phyloP scores from a whole-genome alignment of 2,329 filamentous ascomycete species.

The Bipolaris oryzae region DNA sequence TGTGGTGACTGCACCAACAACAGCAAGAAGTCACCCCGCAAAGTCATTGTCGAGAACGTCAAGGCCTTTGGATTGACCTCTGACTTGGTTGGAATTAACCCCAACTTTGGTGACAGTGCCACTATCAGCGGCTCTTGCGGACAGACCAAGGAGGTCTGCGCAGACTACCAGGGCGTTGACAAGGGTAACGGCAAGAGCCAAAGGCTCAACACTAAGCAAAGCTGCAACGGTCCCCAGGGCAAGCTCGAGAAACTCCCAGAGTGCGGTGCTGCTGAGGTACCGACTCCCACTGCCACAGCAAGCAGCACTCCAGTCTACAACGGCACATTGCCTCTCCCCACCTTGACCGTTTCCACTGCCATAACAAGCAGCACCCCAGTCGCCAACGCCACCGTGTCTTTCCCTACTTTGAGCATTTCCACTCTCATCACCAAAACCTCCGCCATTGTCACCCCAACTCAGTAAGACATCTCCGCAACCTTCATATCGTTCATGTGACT shows the following conservation, averaged over 20 bases:
- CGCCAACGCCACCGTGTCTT: neutral
- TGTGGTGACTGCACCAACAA: conserved; percentile 56
- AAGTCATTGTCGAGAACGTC: conserved; percentile 52
- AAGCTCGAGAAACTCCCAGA: conserved; percentile 24
- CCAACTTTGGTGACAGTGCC: conserved; percentile 56
- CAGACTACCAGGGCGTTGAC: conserved; percentile 32
- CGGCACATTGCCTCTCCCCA: neutral
- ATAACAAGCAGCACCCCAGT: neutral
- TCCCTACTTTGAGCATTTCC: neutral
- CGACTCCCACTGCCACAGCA: neutral
- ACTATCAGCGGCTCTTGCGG: conserved; percentile 51
- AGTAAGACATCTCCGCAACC: neutral
- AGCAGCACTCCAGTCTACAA: neutral
- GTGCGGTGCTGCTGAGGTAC: conserved; percentile 11
- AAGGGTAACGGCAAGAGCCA: conserved; percentile 23
- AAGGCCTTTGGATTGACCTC: conserved; percentile 48
- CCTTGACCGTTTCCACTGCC: neutral
- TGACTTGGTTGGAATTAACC: conserved; percentile 55
- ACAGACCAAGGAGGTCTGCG: conserved; percentile 27
- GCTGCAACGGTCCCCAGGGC: conserved; percentile 24
- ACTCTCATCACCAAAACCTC: conserved; percentile 6
- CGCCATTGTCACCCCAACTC: neutral
- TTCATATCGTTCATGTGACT: too few species aligned
- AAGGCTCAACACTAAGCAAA: conserved; percentile 23
- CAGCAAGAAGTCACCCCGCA: conserved; percentile 48